Evolutionary conservation across 768 basidiomycete genomes (phyloP).

Genomic region (Phaeotremella skinneri): DNA sequence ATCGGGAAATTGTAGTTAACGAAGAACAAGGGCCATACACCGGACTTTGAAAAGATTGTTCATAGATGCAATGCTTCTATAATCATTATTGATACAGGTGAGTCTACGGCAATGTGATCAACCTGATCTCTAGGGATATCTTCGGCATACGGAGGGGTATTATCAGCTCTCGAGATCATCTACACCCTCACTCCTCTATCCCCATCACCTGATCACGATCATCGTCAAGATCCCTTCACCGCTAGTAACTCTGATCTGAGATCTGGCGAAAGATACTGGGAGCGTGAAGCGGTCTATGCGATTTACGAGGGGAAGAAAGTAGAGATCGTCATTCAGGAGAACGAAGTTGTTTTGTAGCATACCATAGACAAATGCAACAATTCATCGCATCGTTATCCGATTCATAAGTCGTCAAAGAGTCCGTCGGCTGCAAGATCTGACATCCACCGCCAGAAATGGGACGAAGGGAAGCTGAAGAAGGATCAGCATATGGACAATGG

Average conservation of each 20-base stretch:
- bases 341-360: slow-evolving; percentile 17
- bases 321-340: slow-evolving; percentile 21
- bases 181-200: slow-evolving; percentile 72
- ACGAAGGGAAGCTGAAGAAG: slow-evolving; percentile 67
- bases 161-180: slow-evolving; percentile 82
- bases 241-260: slow-evolving; percentile 2
- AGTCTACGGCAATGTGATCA: slow-evolving; percentile 22
- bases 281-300: slow-evolving; percentile 38
- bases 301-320: slow-evolving; percentile 26
- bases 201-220: slow-evolving; percentile 15
- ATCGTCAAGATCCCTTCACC: slow-evolving; percentile 40
- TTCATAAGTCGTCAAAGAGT: slow-evolving; percentile 45
- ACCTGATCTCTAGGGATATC: slow-evolving; percentile 66
- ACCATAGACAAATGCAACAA: background rate
- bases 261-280: slow-evolving; percentile 24
- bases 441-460: slow-evolving; percentile 55
- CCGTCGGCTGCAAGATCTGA: slow-evolving; percentile 43
- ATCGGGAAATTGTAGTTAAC: background rate
- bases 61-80: slow-evolving; percentile 86
- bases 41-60: slow-evolving; percentile 82
- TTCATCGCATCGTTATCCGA: background rate
- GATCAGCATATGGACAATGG: background rate
- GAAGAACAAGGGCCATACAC: slow-evolving; percentile 74
- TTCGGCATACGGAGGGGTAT: slow-evolving; percentile 87
- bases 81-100: slow-evolving; percentile 92